These are phyloP conservation scores for Metschnikowia picachoensis DNA, from an alignment of 805 yeast species.

Conservation along the genomic window DNA sequence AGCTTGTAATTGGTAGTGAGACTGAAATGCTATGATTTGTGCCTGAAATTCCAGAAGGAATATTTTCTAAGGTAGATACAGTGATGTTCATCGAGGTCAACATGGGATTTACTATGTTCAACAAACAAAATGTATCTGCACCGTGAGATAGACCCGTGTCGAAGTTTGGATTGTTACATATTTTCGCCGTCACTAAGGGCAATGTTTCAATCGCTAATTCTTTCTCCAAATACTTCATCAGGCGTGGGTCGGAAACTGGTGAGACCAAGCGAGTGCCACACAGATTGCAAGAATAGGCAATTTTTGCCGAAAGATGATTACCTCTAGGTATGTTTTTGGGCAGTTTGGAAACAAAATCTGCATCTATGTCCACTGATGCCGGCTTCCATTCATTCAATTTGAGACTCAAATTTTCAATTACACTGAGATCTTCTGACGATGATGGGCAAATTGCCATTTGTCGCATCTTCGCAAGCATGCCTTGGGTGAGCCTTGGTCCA, in stretches of 20 bases:
- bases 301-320: slow-evolving; percentile 23
- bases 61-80: slow-evolving; percentile 22
- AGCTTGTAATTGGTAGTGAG: slow-evolving; percentile 25
- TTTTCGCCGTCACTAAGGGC: slow-evolving; percentile 23
- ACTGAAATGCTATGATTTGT: slow-evolving; percentile 1
- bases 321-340: slow-evolving; percentile 21
- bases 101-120: slow-evolving; percentile 34
- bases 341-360: slow-evolving; percentile 2
- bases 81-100: slow-evolving; percentile 19
- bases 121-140: slow-evolving; percentile 18
- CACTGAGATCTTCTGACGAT: slow-evolving; percentile 1
- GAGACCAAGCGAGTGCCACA: slow-evolving; percentile 26
- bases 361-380: slow-evolving; percentile 10
- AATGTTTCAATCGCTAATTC: slow-evolving; percentile 34
- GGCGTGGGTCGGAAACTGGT: slow-evolving; percentile 26
- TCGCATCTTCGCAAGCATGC: slow-evolving; percentile 5
- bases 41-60: slow-evolving; percentile 16
- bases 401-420: slow-evolving; percentile 6
- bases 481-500: slow-evolving; percentile 1
- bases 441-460: slow-evolving; percentile 7
- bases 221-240: slow-evolving; percentile 28
- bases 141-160: slow-evolving; percentile 9
- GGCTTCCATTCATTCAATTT: slow-evolving; percentile 3
- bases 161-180: neutral
- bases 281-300: slow-evolving; percentile 23